Percentiles rank a stretch among this genome's conserved stretches.
phyloP scores from a whole-genome alignment of 208 protist genomes.

The Borovskyia barvae region DNA sequence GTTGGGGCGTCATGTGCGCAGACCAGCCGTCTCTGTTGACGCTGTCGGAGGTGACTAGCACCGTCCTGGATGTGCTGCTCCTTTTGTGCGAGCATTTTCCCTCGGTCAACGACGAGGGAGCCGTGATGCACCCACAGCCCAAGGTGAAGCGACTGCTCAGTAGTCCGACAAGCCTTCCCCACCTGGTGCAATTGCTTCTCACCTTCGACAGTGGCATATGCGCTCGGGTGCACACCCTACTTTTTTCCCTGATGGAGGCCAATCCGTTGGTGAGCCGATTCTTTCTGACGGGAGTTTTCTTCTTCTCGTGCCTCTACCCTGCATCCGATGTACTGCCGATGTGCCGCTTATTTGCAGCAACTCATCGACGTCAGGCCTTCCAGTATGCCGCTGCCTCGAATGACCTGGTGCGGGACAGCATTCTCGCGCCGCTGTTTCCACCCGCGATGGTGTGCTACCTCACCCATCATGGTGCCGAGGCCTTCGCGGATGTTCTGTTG shows the following conservation, averaged over 20 bases:
- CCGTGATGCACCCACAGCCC: conserved; percentile 91
- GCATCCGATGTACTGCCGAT: conserved; percentile 92
- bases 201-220: conserved; percentile 90
- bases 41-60: conserved; percentile 85
- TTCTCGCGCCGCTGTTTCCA: conserved; percentile 89
- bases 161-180: conserved; percentile 79
- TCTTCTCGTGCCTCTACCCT: conserved; percentile 94
- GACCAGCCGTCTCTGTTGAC: conserved; percentile 72
- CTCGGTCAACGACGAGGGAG: conserved; percentile 75
- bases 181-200: conserved; percentile 93
- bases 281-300: conserved; percentile 93
- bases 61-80: conserved; percentile 90
- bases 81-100: conserved; percentile 88
- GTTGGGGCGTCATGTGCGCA: conserved; percentile 81
- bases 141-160: conserved; percentile 89
- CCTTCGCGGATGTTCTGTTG: conserved; percentile 92
- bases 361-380: conserved; percentile 88
- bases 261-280: conserved; percentile 82
- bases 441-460: conserved; percentile 94
- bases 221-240: conserved; percentile 77
- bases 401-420: conserved; percentile 61
- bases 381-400: conserved; percentile 47
- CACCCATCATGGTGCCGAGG: conserved; percentile 86
- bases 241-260: conserved; percentile 87
- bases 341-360: conserved; percentile 72